phyloP scores from a whole-genome alignment of 441 rosid species.

The Erodium moschatum region DNA sequence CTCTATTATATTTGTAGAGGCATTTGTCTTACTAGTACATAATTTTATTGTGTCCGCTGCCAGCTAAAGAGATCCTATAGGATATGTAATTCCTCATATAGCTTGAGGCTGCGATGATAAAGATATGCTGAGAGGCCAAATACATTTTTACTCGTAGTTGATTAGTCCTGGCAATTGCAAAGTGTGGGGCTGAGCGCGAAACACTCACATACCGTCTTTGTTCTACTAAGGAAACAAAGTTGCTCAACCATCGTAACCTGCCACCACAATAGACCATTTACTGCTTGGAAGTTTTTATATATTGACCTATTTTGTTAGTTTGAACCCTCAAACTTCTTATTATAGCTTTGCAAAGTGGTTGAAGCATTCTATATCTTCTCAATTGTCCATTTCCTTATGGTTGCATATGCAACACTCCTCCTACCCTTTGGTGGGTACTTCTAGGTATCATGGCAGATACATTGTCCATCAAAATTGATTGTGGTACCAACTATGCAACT shows the following conservation, averaged over 20 bases:
- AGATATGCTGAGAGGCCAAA: background rate
- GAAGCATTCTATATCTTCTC: background rate
- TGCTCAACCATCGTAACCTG: background rate
- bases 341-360: background rate
- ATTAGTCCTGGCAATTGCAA: background rate
- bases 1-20: no score
- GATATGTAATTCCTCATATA: background rate
- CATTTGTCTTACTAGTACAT: no score
- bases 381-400: background rate
- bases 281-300: background rate
- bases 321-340: background rate
- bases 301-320: background rate
- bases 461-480: background rate
- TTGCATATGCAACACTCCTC: conserved; percentile 1
- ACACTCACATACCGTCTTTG: background rate
- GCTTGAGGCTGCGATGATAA: background rate
- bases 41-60: no score
- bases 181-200: background rate
- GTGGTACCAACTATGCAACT: background rate
- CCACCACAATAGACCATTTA: background rate
- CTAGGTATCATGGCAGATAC: background rate
- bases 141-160: background rate
- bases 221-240: background rate
- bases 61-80: background rate
- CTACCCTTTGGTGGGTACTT: background rate